A percentile compares a stretch with the other conserved stretches of the same genome.
Evolutionary conservation across 2,329 filamentous ascomycete genomes (phyloP).

Genomic region (Ambrosiella beaveri): DNA sequence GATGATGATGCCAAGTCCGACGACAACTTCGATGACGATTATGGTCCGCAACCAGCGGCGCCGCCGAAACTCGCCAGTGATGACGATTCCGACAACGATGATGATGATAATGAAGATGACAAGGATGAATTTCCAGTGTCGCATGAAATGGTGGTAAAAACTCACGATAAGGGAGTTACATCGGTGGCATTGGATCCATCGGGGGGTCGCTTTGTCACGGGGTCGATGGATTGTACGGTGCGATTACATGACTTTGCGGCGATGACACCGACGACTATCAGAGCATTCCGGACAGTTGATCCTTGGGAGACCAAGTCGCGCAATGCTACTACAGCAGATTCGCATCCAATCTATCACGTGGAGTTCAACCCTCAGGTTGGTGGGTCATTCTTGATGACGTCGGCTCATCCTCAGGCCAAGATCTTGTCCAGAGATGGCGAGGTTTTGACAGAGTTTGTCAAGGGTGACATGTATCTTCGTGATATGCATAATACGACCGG

Average conservation of each 20-base stretch:
- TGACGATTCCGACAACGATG: slow-evolving; percentile 34
- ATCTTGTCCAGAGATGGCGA: slow-evolving; percentile 82
- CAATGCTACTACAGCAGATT: slow-evolving; percentile 49
- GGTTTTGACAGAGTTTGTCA: slow-evolving; percentile 70
- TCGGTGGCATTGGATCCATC: slow-evolving; percentile 70
- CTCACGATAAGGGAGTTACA: slow-evolving; percentile 76
- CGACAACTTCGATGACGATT: slow-evolving; percentile 28
- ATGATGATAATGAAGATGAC: slow-evolving; percentile 47
- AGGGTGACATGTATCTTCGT: slow-evolving; percentile 94
- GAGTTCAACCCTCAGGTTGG: slow-evolving; percentile 74
- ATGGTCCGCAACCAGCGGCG: slow-evolving; percentile 22
- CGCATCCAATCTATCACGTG: slow-evolving; percentile 73
- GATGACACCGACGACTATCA: slow-evolving; percentile 86
- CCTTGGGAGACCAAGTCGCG: slow-evolving; percentile 59
- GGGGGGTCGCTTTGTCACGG: slow-evolving; percentile 72
- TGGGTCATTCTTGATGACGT: slow-evolving; percentile 59
- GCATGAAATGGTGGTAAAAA: slow-evolving; percentile 83
- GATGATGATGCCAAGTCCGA: slow-evolving; percentile 19
- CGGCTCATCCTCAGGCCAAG: slow-evolving; percentile 78
- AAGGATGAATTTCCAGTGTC: slow-evolving; percentile 83
- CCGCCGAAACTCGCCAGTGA: slow-evolving; percentile 24
- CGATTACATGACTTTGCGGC: slow-evolving; percentile 92
- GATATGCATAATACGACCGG: slow-evolving; percentile 98
- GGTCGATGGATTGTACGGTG: slow-evolving; percentile 75
- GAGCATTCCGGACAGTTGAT: slow-evolving; percentile 84